Evolutionary conservation across 1,139 yeast genomes (phyloP).

Genomic region (Cylindricascospora bacillispora): DNA sequence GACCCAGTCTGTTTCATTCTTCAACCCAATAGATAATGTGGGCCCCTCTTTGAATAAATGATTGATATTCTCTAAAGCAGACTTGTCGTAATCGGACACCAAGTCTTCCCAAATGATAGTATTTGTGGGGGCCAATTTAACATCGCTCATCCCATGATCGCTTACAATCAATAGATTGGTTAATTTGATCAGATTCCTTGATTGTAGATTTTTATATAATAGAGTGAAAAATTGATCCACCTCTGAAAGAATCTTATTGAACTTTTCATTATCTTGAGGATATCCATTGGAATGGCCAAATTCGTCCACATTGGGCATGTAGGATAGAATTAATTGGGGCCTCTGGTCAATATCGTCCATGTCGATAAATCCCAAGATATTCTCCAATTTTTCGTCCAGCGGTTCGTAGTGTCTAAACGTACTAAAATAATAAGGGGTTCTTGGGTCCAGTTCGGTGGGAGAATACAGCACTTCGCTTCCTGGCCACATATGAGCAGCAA

Average conservation of each 20-base stretch:
- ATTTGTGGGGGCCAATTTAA: conserved; percentile 2
- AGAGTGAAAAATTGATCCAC: conserved; percentile 55
- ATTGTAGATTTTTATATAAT: conserved; percentile 35
- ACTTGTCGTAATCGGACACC: no score
- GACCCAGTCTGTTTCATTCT: conserved; percentile 3
- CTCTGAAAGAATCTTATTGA: conserved; percentile 27
- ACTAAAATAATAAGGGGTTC: conserved; percentile 43
- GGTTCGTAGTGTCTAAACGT: conserved; percentile 52
- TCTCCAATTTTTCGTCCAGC: conserved; percentile 40
- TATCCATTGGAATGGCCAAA: conserved; percentile 59
- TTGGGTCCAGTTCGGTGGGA: conserved; percentile 20
- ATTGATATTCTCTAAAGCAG: conserved; percentile 1
- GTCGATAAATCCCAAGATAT: conserved; percentile 60
- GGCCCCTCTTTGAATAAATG: conserved; percentile 4
- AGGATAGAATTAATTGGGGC: conserved; percentile 67
- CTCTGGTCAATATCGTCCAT: conserved; percentile 33
- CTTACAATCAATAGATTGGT: conserved; percentile 71
- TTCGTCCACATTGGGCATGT: conserved; percentile 71
- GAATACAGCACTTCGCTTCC: conserved; percentile 63
- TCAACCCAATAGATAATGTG: conserved; percentile 1
- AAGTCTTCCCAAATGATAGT: conserved; percentile 3
- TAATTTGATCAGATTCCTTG: conserved; percentile 46
- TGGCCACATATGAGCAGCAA: conserved; percentile 96
- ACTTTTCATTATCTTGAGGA: conserved; percentile 21
- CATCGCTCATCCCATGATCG: conserved; percentile 68